Percentiles rank a stretch among this genome's conserved stretches.
phyloP scores from a whole-genome alignment of 129 eudicot genomes.

The Heracleum sosnowskyi region DNA sequence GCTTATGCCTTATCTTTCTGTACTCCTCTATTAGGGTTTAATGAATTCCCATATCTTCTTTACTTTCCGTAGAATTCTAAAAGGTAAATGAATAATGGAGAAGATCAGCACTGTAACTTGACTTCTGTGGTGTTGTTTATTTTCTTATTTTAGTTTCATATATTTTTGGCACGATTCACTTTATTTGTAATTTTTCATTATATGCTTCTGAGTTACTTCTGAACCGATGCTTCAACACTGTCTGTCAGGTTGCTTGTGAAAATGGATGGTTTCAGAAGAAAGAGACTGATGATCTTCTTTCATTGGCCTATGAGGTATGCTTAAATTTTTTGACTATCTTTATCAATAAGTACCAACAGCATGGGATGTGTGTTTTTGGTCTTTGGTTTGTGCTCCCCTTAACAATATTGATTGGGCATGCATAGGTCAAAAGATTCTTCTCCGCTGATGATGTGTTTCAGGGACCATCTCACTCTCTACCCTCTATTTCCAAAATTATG shows the following conservation, averaged over 20 bases:
- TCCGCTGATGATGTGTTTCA: neutral
- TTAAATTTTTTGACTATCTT: neutral
- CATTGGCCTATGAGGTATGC: slow-evolving; percentile 13
- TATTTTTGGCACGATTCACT: neutral
- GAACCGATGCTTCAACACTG: neutral
- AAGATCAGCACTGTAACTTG: neutral
- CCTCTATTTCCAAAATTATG: slow-evolving; percentile 3
- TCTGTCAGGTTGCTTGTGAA: slow-evolving; percentile 17
- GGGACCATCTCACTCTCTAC: neutral
- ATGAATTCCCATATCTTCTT: neutral
- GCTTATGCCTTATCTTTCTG: neutral
- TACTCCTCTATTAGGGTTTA: no score
- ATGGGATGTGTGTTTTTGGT: neutral
- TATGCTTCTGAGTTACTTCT: neutral
- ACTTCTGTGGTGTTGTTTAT: neutral
- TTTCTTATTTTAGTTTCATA: neutral
- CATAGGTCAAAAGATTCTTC: slow-evolving; percentile 7
- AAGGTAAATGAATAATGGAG: neutral
- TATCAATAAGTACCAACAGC: neutral
- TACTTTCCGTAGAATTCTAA: neutral
- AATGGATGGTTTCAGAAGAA: slow-evolving; percentile 13
- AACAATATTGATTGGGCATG: neutral
- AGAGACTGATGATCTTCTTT: slow-evolving; percentile 13
- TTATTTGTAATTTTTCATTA: neutral
- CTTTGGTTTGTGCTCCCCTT: neutral